A percentile compares a stretch with the other conserved stretches of the same genome.
These are phyloP conservation scores for Dendrobium catenatum DNA, from an alignment of 106 monocot genomes.

Conservation along the genomic window DNA sequence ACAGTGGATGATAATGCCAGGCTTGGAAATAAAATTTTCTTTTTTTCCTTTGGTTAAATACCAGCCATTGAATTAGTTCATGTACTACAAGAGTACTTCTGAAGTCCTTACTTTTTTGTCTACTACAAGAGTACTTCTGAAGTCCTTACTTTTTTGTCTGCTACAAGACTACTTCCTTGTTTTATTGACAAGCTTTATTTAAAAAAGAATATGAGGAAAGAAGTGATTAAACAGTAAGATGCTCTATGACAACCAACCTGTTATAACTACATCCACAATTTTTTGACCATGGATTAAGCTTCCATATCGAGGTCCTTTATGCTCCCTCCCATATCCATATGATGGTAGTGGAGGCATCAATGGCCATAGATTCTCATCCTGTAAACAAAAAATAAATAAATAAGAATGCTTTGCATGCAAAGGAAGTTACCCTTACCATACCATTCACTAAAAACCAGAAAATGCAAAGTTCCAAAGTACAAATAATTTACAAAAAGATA, in stretches of 20 bases:
- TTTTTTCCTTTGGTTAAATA: neutral
- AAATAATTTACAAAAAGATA: neutral
- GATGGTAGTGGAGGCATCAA: constrained; percentile 77
- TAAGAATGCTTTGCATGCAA: neutral
- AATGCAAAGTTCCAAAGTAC: neutral
- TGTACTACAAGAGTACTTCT: neutral
- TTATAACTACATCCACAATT: constrained; percentile 66
- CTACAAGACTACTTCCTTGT: neutral
- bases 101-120: neutral
- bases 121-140: neutral
- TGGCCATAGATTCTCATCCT: constrained; percentile 65
- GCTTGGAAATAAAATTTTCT: neutral
- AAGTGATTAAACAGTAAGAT: neutral
- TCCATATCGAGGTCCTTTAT: constrained; percentile 63
- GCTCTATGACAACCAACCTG: constrained; percentile 32
- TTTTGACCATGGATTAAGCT: constrained; percentile 76
- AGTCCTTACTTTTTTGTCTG: neutral
- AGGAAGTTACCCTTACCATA: neutral
- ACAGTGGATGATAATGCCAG: neutral
- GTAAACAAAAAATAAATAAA: neutral
- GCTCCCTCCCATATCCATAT: constrained; percentile 72
- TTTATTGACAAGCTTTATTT: neutral
- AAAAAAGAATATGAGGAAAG: neutral
- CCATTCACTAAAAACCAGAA: neutral
- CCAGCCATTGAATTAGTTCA: neutral